Conservation (phyloP, 1,284 basidiomycete species). For the Neotropicomus parvogracilis region DNA sequence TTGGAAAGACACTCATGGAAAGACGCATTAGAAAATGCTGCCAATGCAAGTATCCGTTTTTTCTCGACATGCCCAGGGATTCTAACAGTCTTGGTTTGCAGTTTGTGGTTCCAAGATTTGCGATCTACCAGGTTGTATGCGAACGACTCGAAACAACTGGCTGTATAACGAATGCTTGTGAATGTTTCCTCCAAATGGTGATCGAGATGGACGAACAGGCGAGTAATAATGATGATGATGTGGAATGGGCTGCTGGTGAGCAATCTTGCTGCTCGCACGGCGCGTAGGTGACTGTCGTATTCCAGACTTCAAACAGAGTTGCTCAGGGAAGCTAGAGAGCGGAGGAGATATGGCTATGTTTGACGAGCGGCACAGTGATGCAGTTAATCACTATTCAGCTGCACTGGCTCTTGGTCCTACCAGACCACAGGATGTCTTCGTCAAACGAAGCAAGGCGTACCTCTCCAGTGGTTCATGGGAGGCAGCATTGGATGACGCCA, state of each 20-base stretch:
- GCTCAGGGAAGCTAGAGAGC: background rate
- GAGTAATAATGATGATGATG: background rate
- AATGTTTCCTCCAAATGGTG: background rate
- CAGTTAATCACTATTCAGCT: background rate
- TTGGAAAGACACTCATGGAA: background rate
- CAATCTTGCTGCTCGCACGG: no score
- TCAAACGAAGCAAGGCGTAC: no score
- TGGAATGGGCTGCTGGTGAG: no score
- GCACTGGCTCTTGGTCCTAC: background rate
- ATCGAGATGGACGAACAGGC: background rate
- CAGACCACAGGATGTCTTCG: no score
- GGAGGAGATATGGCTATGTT: background rate
- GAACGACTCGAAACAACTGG: background rate
- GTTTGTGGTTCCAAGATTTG: background rate
- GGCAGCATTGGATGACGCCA: no score
- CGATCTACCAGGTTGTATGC: background rate
- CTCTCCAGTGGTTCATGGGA: no score
- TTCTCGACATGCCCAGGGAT: no score
- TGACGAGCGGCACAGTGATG: background rate
- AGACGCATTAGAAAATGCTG: background rate
- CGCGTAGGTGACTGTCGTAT: background rate
- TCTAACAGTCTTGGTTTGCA: background rate
- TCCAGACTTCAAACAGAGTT: background rate
- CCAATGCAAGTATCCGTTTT: background rate
- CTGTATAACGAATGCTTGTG: background rate